Percentiles rank a stretch among this genome's conserved stretches.
These are phyloP conservation scores for Suhomyces vadensis DNA, from an alignment of 805 yeast genomes.

Conservation along the genomic window DNA sequence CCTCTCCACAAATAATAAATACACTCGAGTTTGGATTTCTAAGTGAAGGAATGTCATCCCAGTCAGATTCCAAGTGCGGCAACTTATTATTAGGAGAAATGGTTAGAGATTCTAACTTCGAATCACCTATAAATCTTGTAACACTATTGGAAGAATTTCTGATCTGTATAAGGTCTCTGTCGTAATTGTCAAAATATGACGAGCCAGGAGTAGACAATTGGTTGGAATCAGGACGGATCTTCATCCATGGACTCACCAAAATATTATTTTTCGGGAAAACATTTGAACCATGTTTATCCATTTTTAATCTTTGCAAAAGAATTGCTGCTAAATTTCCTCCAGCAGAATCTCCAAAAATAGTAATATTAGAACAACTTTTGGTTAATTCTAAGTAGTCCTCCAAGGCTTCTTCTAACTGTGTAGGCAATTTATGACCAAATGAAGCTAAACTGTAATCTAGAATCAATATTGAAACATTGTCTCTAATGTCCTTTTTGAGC, in stretches of 20 bases:
- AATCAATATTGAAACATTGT: conserved; percentile 20
- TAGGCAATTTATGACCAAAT: conserved; percentile 33
- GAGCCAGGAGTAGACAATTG: conserved; percentile 23
- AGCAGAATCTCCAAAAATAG: conserved; percentile 44
- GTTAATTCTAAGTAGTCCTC: conserved; percentile 25
- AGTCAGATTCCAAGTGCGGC: conserved; percentile 27
- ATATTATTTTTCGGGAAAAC: conserved; percentile 28
- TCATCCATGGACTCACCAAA: conserved; percentile 43
- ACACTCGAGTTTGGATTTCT: conserved; percentile 26
- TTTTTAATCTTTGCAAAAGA: conserved; percentile 29
- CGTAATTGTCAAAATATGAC: conserved; percentile 33
- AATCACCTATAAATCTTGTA: background rate
- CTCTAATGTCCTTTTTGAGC: conserved; percentile 22
- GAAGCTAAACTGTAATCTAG: conserved; percentile 31
- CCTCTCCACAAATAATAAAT: conserved; percentile 40
- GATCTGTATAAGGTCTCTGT: conserved; percentile 13
- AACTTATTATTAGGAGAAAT: conserved; percentile 28
- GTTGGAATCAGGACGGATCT: conserved; percentile 27
- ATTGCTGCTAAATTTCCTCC: conserved; percentile 40
- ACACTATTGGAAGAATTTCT: background rate
- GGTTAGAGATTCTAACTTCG: conserved; percentile 10
- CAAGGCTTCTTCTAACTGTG: conserved; percentile 33
- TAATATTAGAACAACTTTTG: conserved; percentile 26
- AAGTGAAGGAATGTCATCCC: conserved; percentile 35
- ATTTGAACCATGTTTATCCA: background rate